Conservation (phyloP, 768 basidiomycete genomes). For the Boletus coccyginus region DNA sequence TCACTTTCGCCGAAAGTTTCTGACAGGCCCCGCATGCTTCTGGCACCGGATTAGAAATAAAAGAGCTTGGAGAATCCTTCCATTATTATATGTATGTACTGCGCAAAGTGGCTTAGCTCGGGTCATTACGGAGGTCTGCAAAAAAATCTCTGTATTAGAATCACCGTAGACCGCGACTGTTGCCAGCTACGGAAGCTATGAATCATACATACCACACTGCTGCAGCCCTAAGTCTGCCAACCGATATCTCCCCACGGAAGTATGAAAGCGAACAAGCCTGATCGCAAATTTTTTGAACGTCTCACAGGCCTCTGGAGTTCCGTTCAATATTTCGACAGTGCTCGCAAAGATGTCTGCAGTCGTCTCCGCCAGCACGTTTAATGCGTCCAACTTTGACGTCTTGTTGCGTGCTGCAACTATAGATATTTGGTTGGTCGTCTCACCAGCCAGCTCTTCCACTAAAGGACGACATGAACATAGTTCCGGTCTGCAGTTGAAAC, state of each 20-base stretch:
- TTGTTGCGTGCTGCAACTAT: slow-evolving; percentile 22
- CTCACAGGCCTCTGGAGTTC: slow-evolving; percentile 2
- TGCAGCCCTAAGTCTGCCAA: slow-evolving; percentile 2
- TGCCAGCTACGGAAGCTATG: background rate
- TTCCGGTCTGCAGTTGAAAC: background rate
- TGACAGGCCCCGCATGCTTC: slow-evolving; percentile 43
- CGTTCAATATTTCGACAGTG: slow-evolving; percentile 17
- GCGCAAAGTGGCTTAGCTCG: slow-evolving; percentile 32
- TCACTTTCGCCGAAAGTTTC: slow-evolving; percentile 74
- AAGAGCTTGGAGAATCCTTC: slow-evolving; percentile 73
- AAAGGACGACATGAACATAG: background rate
- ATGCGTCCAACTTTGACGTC: slow-evolving; percentile 24
- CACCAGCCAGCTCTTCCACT: slow-evolving; percentile 36
- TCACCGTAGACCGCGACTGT: background rate
- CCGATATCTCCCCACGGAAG: slow-evolving; percentile 14
- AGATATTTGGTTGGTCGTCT: slow-evolving; percentile 33
- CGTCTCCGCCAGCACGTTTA: slow-evolving; percentile 22
- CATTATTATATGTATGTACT: slow-evolving; percentile 81
- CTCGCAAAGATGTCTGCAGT: slow-evolving; percentile 17
- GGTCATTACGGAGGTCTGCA: no score
- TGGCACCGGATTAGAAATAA: slow-evolving; percentile 61
- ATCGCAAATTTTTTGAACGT: slow-evolving; percentile 1
- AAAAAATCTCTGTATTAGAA: background rate
- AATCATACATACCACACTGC: background rate
- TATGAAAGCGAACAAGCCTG: slow-evolving; percentile 21